Evolutionary conservation across 805 yeast genomes (phyloP), one percentile per base, ranked within the genome.

Genomic region (Candida pseudofarinosa): DNA sequence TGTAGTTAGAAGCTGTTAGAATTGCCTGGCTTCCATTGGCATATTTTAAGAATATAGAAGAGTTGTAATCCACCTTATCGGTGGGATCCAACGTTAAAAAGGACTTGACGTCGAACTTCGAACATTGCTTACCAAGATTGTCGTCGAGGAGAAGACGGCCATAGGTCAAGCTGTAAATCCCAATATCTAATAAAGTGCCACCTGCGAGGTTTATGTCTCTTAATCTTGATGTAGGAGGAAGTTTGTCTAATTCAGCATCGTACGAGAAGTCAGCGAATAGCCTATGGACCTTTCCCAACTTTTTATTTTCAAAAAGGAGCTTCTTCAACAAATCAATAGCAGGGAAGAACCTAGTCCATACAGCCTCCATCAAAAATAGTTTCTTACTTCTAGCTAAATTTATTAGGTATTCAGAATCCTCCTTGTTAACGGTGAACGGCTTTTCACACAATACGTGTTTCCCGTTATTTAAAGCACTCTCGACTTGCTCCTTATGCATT

Each of bases 341-440:
- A 2, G 84, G 84, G 62, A 76, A 73, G 48, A 72, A 76, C 38
- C 79, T 63, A 4, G 81, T 71, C 83, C 83, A 77, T 40, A 76
- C 71, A 3, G 77, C 85, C 55, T 80, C 85, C 81, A 80, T 74
- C 31, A 80, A 59, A 46, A 73, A 77, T 38, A 68, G 52, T 1
- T 65, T 62, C 54, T 71, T 68, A 42, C 55, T 46, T 49, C 63
- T 61, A 3, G 84, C 84, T 37, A 69, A 62, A 1, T 54, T 62
- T 38, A 68, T 56, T 8, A 79, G 52, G 33, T 65, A 71, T 20
- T 59, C 49, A 4, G 77, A 67, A 42, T 79, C 80, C 16, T 56
- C 56, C 3, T 58, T 59, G 46, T 76, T 77, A 39, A 79, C 67
- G 2, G 79, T 71, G 49, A 77, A 60, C 5, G 83, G 79, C 54